Evolutionary conservation across 495 filamentous ascomycete species (phyloP), one percentile per base, ranked within the genome.

Genomic region (Pseudomonodictys pantanalensis): DNA sequence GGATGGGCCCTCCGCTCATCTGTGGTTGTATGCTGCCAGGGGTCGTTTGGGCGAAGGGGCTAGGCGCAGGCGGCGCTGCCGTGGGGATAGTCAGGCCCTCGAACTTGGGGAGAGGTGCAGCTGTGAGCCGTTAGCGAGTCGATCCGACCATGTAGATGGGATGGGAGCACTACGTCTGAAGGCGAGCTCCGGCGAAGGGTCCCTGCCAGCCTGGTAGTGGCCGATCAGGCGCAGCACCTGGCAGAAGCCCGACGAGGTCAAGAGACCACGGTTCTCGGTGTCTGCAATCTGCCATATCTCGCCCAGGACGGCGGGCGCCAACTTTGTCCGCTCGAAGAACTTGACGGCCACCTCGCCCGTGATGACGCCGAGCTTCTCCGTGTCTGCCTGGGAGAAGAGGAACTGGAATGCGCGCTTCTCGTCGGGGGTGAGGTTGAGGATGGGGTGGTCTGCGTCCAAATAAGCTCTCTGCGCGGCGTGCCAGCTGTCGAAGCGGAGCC

Each of bases 241-340:
- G 26, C 90, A 87, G 73, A 98, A 98, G 65, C 92, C 95, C 44
- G 89, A 80, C 2, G 89, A 90, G 35, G 90, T 96, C 69, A 98
- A 79, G 49, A 97, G 85, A 57, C 95, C 93, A 58, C 91, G 83
- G 75, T 97, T 98, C 75, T 97, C 92, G 64, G 83, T 90, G 74
- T 98, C 93, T 53, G 93, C 95, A 69, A 98, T 92, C 75, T 96
- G 91, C 93, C 93, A 98, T 81, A 97, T 97, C 90, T 96, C 88
- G 69, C 93, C 93, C 63, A 98, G 79, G 24, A 92, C 81, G 53
- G 88, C 82, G 42, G 90, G 86, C 48, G 90, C 81, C 28, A 98
- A 78, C 61, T 88, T 83, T 25, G 93, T 97, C 82, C 92, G 95
- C 74, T 97, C 92, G 67, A 98, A 98, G 78, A 98, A 97, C 65